Base-by-base conservation (phyloP, 768 basidiomycete genomes). In the Boletus sp. region DNA sequence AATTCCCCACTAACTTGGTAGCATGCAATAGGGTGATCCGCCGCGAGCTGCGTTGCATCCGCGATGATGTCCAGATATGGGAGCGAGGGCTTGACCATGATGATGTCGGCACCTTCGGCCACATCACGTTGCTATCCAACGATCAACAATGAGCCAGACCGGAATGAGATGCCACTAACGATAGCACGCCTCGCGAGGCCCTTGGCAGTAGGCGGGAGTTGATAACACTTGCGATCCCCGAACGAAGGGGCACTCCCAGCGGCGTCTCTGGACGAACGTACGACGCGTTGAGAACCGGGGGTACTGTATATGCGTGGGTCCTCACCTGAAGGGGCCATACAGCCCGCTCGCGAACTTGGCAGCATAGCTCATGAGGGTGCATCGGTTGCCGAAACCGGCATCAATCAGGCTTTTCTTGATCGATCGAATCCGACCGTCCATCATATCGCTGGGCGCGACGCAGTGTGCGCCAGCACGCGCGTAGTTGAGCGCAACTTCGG, bases 401-500 rank as follows among this genome's bases (percentile, higher is more conserved):
- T 92, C 87, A 57, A 98, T 92, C 54, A 99, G 77, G 4, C 79
- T 82, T 37, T 83, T 79, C 72, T 99, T 99, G 75, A 99, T 98
- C 14, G 85, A 85, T 60, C 83, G 85, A 60, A 99, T 86, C 18
- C 96, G 80, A 0, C 96, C 97, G 69, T 99, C 97, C 94, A 98
- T 98, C 97, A 99, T 99, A 73, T 98, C 97, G 67, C 94, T 97
- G 7, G 97, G 97, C 2, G 97, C 97, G 55, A 99, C 95, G 67
- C 94, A 94, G 72, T 98, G 93, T 1, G 94, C 97, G n/a, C 97
- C 97, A 0, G 97, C 97, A 52, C 80, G 78, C 0, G 95, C 97
- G 63, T 99, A 99, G 67, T 82, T 86, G 46, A 98, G 78, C 0
- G 97, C 94, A 28, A 99, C 95, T 67, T 97, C 78, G 0, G 92